Conservation (phyloP, 345 rosid genomes). For the Litchi chinensis region DNA sequence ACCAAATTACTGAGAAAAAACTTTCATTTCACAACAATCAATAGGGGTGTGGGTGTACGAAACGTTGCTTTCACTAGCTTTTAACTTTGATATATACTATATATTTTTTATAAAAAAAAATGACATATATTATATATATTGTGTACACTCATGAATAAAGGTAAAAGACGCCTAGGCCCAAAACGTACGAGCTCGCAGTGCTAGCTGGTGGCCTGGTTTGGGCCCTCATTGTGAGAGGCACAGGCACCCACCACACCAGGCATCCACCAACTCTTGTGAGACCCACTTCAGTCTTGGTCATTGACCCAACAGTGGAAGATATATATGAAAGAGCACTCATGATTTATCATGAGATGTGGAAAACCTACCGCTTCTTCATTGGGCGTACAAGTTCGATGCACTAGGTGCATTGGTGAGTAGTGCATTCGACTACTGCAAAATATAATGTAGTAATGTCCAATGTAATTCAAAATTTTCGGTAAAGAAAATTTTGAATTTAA, state of each 20-base stretch:
- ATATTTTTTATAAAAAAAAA: no score
- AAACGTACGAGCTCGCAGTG: neutral
- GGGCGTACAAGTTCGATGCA: neutral
- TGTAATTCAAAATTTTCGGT: no score
- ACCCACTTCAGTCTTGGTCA: neutral
- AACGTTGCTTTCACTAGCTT: constrained; percentile 27
- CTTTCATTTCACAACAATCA: neutral
- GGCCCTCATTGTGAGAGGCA: neutral
- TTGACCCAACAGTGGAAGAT: no score
- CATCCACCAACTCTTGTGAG: neutral
- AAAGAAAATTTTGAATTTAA: no score
- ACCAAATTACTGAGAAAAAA: neutral
- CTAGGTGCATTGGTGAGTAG: no score
- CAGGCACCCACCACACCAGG: neutral
- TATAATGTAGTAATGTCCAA: no score
- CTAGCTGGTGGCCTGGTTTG: neutral
- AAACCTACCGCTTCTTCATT: neutral
- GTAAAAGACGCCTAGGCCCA: neutral
- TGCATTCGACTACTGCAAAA: no score
- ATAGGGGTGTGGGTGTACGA: neutral
- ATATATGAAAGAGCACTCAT: no score
- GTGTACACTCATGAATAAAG: neutral
- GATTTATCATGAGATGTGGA: neutral
- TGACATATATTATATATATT: neutral
- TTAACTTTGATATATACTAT: neutral